Evolutionary conservation across 495 filamentous ascomycete species (phyloP).

Genomic region (Penicillium pulvis): DNA sequence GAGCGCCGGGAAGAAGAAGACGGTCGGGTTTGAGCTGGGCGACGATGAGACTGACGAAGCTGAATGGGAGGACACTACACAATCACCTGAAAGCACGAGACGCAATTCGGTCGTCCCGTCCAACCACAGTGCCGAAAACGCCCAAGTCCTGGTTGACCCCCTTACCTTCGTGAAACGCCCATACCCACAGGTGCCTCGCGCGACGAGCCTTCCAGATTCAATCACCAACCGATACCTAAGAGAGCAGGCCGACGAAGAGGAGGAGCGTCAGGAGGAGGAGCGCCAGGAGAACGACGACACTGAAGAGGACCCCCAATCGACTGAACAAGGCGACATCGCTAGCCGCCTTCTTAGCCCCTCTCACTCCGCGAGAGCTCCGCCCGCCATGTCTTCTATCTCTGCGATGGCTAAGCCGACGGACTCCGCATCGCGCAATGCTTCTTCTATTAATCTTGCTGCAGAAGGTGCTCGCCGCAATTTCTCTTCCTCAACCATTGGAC

Average conservation of each 20-base stretch:
- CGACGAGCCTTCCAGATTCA: constrained; percentile 49
- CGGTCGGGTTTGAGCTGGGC: constrained; percentile 51
- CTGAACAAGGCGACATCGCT: constrained; percentile 42
- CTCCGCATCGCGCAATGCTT: constrained; percentile 38
- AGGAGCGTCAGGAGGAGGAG: constrained; percentile 28
- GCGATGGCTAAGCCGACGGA: constrained; percentile 44
- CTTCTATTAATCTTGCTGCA: constrained; percentile 40
- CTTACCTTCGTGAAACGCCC: constrained; percentile 52
- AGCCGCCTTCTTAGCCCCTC: constrained; percentile 44
- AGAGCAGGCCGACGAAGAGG: constrained; percentile 24
- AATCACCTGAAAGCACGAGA: constrained; percentile 52
- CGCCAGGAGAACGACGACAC: constrained; percentile 17
- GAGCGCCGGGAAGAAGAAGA: constrained; percentile 48
- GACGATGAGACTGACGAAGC: constrained; percentile 49
- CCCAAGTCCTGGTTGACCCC: constrained; percentile 45
- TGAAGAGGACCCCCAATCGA: background rate
- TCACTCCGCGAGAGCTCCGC: constrained; percentile 47
- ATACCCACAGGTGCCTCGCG: constrained; percentile 46
- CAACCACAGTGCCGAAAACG: constrained; percentile 44
- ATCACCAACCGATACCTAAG: constrained; percentile 37
- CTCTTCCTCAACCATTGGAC: constrained; percentile 30
- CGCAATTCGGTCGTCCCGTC: constrained; percentile 48
- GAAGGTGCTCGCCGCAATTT: constrained; percentile 39
- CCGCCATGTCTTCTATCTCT: constrained; percentile 54
- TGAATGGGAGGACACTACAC: constrained; percentile 55